Conservation (phyloP, 768 basidiomycete genomes). For the Hemileccinum impolitum region DNA sequence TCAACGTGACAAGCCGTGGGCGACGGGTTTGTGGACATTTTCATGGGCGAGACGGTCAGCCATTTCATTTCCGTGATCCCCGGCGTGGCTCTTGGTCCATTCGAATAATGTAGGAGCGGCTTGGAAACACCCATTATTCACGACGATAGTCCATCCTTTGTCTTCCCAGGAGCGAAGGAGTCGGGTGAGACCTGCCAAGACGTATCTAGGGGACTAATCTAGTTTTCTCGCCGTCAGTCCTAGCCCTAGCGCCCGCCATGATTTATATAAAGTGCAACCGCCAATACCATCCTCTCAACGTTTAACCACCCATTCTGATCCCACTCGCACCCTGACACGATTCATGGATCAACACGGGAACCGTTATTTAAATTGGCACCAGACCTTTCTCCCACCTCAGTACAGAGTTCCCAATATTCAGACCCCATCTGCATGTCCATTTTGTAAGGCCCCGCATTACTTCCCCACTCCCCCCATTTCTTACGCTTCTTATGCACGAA, state of each 20-base stretch:
- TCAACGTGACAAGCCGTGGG: too few relatives aligned
- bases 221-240: background rate
- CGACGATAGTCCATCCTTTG: too few relatives aligned
- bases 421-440: slow-evolving; percentile 12
- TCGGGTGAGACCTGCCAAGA: too few relatives aligned
- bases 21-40: too few relatives aligned
- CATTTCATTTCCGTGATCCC: too few relatives aligned
- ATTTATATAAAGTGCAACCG: slow-evolving; percentile 11
- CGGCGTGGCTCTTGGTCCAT: too few relatives aligned
- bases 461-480: background rate
- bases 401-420: slow-evolving; percentile 11
- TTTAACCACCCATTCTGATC: background rate
- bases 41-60: too few relatives aligned
- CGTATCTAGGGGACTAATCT: slow-evolving; percentile 7
- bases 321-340: background rate
- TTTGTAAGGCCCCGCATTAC: slow-evolving; percentile 10
- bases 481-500: background rate
- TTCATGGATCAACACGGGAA: slow-evolving; percentile 26
- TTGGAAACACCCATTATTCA: too few relatives aligned
- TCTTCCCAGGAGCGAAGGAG: too few relatives aligned
- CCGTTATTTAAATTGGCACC: slow-evolving; percentile 22
- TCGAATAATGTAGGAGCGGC: too few relatives aligned
- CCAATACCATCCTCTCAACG: background rate
- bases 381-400: slow-evolving; percentile 25
- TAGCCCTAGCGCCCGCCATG: slow-evolving; percentile 11